Base-by-base conservation (phyloP, 345 rosid species). In the Eutrema japonicum region DNA sequence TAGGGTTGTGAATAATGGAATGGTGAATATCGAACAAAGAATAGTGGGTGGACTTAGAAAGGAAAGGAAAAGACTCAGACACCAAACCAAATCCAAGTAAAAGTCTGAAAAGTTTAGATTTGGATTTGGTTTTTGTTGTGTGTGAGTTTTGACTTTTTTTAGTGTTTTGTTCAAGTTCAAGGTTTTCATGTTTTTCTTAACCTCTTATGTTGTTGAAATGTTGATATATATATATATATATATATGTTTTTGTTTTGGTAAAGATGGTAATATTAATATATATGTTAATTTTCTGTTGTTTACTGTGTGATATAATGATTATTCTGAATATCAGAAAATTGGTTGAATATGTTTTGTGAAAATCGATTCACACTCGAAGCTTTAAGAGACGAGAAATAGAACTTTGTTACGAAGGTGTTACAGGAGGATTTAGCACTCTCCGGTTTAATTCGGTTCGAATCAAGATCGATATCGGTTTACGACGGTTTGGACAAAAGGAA, bases 1-100 rank as follows among this genome's bases (percentile, higher is more conserved):
- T 16, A 16, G 16, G 16, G 16, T 16, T 16, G 16, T 16, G 16
- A 16, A 16, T 16, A 40, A 40, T 40, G 13, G 10, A 40, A 33
- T 33, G 36, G 32, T 29, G 3, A 29, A 29, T 29, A 29, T 29
- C 32, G 32, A 29, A 29, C 32, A 2, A 29, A 29, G 32, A 29
- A 57, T 55, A 55, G 35, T 58, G 32, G 36, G 6, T 63, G 26
- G 27, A 42, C 13, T 43, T 59, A 40, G 22, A 40, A 26, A 9
- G 13, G 5, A 36, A 45, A 72, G 22, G 47, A 18, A 45, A 72
- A 43, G 56, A 63, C 64, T 73, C 71, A 64, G 70, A 73, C 77
- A 73, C 77, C 71, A 30, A 46, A 73, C 77, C 77, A 73, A 73
- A 73, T 73, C 71, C 57, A 64, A 64, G 57, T 53, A 35, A 53